Evolutionary conservation across 148 eudicot genomes (phyloP).

Genomic region (Beta vulgaris): DNA sequence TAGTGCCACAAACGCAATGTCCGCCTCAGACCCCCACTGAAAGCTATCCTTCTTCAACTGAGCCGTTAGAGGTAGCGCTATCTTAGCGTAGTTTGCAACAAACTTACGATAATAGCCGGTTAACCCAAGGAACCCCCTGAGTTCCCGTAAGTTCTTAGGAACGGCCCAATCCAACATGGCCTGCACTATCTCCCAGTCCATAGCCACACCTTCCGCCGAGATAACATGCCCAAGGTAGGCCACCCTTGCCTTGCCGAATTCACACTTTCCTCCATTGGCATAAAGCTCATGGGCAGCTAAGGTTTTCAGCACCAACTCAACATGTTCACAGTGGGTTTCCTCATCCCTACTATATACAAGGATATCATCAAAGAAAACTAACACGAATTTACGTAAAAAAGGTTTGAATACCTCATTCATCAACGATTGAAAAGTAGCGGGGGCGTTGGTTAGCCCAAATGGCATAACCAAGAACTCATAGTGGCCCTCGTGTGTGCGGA

Average conservation of each 20-base stretch:
- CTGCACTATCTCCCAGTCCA: too few relatives aligned
- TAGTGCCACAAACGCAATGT: neutral
- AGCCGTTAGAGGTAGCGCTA: neutral
- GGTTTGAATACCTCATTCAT: neutral
- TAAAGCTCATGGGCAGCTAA: too few relatives aligned
- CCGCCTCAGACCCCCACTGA: neutral
- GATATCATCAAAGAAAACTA: neutral
- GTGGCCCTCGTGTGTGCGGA: neutral
- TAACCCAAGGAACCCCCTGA: too few relatives aligned
- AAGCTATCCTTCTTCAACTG: neutral
- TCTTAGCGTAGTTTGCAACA: neutral
- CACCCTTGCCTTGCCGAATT: too few relatives aligned
- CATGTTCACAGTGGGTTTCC: too few relatives aligned
- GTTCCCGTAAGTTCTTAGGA: too few relatives aligned
- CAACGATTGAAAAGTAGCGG: neutral
- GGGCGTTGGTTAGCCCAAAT: neutral
- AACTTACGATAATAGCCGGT: neutral
- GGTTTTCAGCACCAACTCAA: too few relatives aligned
- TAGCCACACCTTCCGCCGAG: too few relatives aligned
- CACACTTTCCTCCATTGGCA: too few relatives aligned
- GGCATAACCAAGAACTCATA: conserved; percentile 3
- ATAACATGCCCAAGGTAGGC: too few relatives aligned
- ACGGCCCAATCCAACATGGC: too few relatives aligned
- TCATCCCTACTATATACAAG: too few relatives aligned
- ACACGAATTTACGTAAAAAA: neutral